Conservation (phyloP, 106 monocot species). For the Dioscorea alata region DNA sequence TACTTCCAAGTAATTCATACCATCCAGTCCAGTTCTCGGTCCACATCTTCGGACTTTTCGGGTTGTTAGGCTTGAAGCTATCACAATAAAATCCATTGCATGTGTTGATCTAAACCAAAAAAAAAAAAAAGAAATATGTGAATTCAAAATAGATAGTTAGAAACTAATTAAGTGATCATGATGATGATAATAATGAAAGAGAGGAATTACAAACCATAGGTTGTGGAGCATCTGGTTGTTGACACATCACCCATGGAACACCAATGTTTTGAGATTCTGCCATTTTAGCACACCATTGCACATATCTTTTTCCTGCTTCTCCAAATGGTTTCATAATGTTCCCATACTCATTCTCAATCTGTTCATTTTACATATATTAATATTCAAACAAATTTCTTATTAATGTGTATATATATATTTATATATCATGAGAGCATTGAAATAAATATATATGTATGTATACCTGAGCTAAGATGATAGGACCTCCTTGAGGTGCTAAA, state of each 20-base stretch:
- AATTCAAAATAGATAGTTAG: neutral
- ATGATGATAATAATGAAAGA: neutral
- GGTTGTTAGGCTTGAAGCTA: conserved; percentile 12
- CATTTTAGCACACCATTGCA: conserved; percentile 33
- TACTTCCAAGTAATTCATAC: conserved; percentile 3
- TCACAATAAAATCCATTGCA: conserved; percentile 42
- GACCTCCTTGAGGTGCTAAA: conserved; percentile 9
- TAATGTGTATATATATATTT: neutral
- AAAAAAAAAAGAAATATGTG: neutral
- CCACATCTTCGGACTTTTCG: conserved; percentile 25
- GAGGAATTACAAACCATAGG: conserved; percentile 21
- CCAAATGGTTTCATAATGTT: conserved; percentile 16
- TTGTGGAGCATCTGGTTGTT: conserved; percentile 43
- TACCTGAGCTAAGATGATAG: conserved; percentile 7
- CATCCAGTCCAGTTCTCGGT: conserved; percentile 42
- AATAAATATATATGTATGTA: neutral
- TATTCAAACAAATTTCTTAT: neutral
- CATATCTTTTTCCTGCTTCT: conserved; percentile 24
- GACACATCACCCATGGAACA: conserved; percentile 67
- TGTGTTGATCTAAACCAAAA: conserved; percentile 23
- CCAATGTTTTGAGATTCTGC: conserved; percentile 21
- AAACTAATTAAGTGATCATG: neutral
- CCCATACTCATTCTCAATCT: conserved; percentile 64
- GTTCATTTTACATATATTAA: neutral
- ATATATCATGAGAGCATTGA: neutral